phyloP scores from a whole-genome alignment of 768 basidiomycete genomes.

The Hypholoma fasciculare region DNA sequence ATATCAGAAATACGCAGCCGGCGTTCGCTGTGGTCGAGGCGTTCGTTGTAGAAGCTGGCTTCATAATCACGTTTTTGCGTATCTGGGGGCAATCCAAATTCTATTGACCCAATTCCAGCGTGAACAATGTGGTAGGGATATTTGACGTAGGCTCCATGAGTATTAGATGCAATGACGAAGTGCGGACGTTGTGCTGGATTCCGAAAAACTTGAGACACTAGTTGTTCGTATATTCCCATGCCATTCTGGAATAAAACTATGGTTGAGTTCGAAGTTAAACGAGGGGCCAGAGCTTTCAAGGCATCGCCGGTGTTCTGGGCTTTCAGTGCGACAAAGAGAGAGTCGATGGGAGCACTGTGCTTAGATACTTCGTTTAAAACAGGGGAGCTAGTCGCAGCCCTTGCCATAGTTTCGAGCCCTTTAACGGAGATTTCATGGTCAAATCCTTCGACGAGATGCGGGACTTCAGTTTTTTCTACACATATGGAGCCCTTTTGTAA shows the following conservation, averaged over 20 bases:
- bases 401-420: not conserved
- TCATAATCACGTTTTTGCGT: slow-evolving; percentile 63
- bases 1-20: slow-evolving; percentile 56
- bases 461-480: slow-evolving; percentile 51
- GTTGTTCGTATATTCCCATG: slow-evolving; percentile 86
- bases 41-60: slow-evolving; percentile 39
- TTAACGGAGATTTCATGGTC: slow-evolving; percentile 46
- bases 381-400: not conserved
- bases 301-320: slow-evolving; percentile 63
- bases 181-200: slow-evolving; percentile 76
- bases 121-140: slow-evolving; percentile 60
- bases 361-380: not conserved
- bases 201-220: slow-evolving; percentile 67
- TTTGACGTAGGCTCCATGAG: slow-evolving; percentile 73
- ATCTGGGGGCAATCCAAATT: slow-evolving; percentile 83
- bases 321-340: slow-evolving; percentile 84
- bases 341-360: slow-evolving; percentile 51
- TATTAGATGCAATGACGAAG: slow-evolving; percentile 82
- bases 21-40: slow-evolving; percentile 34
- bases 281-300: slow-evolving; percentile 56
- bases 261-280: slow-evolving; percentile 68
- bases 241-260: slow-evolving; percentile 95
- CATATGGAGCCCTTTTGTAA: slow-evolving; percentile 36
- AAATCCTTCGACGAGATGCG: slow-evolving; percentile 44
- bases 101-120: slow-evolving; percentile 65